Evolutionary conservation across 805 yeast species (phyloP), one percentile per base, ranked within the genome.

Genomic region (Scheffersomyces coipomensis): DNA sequence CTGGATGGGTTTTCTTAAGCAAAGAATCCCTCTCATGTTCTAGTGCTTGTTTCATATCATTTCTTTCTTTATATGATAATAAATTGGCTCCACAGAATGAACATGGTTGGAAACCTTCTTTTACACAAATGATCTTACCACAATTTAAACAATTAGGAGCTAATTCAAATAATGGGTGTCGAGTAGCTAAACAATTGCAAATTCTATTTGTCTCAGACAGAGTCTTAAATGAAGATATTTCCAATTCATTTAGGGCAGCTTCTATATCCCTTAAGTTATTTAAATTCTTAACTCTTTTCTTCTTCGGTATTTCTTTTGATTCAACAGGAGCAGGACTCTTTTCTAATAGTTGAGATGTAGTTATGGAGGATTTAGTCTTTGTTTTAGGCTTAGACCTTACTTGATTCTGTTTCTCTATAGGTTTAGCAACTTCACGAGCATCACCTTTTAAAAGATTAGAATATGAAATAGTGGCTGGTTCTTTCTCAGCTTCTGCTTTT

Each of bases 91-190:
- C 87, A 65, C 99, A 93, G 45, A 64, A 85, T 2, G 93, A 75
- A 55, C 99, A 93, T 3, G 93, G 93, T 43, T 90, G 93, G 18
- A 88, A 66, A 0, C 98, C 98, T 55, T 93, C 98, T 49, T 82
- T 83, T 3, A 76, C 73, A 66, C 99, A 93, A 2, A 93, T 87
- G 30, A 93, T 87, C 59, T 89, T 87, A 9, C 99, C 99, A 59
- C 99, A 93, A 43, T 85, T 81, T 29, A 93, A 63, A 53, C 99
- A 93, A 57, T 93, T 93, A 1, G 99, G 98, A 2, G 95, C 93
- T 46, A 85, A 75, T 40, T 87, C 95, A 46, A 88, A 85, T 22
- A 93, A 64, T 3, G 97, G 96, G 55, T 93, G 99, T 43, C 85
- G 69, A 0, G 85, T 77, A 1, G 91, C 97, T 80, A 83, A 86